phyloP scores from a whole-genome alignment of 805 yeast species.

The Ogataea paradorogensis region DNA sequence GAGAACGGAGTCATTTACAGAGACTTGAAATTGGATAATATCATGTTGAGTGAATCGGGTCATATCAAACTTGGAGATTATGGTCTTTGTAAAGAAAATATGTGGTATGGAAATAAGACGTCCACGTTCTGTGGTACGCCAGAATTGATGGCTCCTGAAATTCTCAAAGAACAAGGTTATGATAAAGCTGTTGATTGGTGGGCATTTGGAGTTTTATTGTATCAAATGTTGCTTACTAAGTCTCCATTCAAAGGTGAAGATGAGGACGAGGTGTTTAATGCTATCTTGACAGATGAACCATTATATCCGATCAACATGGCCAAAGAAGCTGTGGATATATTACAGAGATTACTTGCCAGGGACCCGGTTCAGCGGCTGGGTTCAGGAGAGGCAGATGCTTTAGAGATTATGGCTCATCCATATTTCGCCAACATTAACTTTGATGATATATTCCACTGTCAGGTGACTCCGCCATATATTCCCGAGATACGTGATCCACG shows the following conservation, averaged over 20 bases:
- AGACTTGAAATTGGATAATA: conserved; percentile 93
- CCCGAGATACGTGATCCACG: conserved; percentile 87
- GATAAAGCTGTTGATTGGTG: conserved; percentile 98
- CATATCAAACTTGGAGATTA: conserved; percentile 97
- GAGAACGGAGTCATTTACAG: conserved; percentile 95
- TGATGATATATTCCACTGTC: conserved; percentile 72
- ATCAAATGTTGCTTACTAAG: conserved; percentile 94
- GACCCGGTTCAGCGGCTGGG: conserved; percentile 87
- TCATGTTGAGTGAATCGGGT: conserved; percentile 82
- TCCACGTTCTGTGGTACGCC: conserved; percentile 99
- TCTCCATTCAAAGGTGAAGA: conserved; percentile 94
- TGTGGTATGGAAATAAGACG: conserved; percentile 67
- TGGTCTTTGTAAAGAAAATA: conserved; percentile 90
- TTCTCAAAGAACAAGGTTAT: conserved; percentile 86
- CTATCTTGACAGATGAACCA: conserved; percentile 94
- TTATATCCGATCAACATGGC: conserved; percentile 97
- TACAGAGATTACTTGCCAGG: conserved; percentile 86
- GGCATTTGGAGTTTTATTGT: conserved; percentile 96
- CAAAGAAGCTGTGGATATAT: conserved; percentile 88
- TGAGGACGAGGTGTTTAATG: conserved; percentile 90
- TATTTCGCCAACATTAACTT: conserved; percentile 88
- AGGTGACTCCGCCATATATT: conserved; percentile 82
- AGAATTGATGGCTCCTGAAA: conserved; percentile 99
- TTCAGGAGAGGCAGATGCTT: conserved; percentile 82
- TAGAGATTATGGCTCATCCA: conserved; percentile 92